Evolutionary conservation across 306 rosid genomes (phyloP).

Genomic region (Boehmeria nivea): DNA sequence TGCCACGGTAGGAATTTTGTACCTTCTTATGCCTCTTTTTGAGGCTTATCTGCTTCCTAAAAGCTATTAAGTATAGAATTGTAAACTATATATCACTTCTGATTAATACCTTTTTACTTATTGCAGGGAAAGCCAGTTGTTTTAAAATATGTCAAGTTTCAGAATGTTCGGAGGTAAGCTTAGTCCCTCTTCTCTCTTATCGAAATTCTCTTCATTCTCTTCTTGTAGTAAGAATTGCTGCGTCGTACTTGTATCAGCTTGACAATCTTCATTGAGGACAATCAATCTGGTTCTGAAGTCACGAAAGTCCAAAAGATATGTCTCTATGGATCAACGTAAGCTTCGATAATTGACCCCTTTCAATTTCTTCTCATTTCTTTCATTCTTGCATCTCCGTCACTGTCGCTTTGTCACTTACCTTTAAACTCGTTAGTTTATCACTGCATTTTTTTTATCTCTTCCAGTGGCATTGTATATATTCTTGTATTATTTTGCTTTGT

Average conservation of each 20-base stretch:
- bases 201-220: not conserved
- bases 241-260: constrained; percentile 51
- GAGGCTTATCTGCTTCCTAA: not conserved
- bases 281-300: constrained; percentile 67
- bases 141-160: constrained; percentile 90
- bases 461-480: too few species aligned
- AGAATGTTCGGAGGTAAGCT: constrained; percentile 87
- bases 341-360: too few species aligned
- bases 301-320: constrained; percentile 82
- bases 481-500: constrained; percentile 14
- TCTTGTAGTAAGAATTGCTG: constrained; percentile 12
- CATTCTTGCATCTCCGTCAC: too few species aligned
- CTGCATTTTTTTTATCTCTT: not conserved
- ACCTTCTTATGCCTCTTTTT: too few species aligned
- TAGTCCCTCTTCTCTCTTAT: not conserved
- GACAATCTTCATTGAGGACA: constrained; percentile 89
- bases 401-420: too few species aligned
- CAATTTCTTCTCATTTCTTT: too few species aligned
- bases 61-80: too few species aligned
- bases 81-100: too few species aligned
- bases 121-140: constrained; percentile 75
- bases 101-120: constrained; percentile 11
- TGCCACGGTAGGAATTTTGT: constrained; percentile 38
- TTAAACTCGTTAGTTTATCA: too few species aligned
- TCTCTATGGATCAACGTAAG: constrained; percentile 89